phyloP scores from a whole-genome alignment of 345 rosid genomes.

The Eucalyptus erythrocorys region DNA sequence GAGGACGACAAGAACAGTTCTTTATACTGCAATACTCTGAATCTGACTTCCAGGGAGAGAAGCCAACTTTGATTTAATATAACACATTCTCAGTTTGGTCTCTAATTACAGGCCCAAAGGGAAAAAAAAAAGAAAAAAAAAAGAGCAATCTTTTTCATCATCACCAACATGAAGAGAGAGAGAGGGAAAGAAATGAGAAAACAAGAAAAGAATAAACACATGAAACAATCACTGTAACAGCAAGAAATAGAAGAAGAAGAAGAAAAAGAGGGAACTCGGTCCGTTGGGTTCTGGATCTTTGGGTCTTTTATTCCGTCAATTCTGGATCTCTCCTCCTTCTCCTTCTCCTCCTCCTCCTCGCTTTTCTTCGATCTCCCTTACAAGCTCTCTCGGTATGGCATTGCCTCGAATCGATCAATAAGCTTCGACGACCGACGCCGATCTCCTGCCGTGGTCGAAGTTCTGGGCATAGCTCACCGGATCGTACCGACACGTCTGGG shows the following conservation, averaged over 20 bases:
- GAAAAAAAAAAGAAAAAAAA: background rate
- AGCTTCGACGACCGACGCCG: background rate
- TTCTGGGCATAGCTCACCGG: slow-evolving; percentile 35
- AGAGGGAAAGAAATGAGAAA: background rate
- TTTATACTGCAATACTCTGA: background rate
- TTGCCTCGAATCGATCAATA: background rate
- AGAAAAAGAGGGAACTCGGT: background rate
- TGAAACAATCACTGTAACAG: background rate
- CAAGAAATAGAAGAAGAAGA: background rate
- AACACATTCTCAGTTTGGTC: background rate
- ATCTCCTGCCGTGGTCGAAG: slow-evolving; percentile 5
- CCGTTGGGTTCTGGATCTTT: background rate
- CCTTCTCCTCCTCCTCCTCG: background rate
- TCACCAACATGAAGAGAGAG: background rate
- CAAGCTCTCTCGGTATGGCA: background rate
- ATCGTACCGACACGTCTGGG: slow-evolving; percentile 47
- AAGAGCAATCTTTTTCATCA: background rate
- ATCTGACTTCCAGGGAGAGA: background rate
- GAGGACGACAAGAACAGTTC: background rate
- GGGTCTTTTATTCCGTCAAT: background rate
- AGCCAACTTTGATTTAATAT: background rate
- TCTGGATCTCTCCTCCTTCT: background rate
- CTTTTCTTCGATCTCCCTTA: background rate
- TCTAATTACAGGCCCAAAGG: background rate
- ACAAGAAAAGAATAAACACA: background rate